These are phyloP conservation scores for Centaurea solstitialis DNA, from an alignment of 129 eudicot genomes.

Conservation along the genomic window DNA sequence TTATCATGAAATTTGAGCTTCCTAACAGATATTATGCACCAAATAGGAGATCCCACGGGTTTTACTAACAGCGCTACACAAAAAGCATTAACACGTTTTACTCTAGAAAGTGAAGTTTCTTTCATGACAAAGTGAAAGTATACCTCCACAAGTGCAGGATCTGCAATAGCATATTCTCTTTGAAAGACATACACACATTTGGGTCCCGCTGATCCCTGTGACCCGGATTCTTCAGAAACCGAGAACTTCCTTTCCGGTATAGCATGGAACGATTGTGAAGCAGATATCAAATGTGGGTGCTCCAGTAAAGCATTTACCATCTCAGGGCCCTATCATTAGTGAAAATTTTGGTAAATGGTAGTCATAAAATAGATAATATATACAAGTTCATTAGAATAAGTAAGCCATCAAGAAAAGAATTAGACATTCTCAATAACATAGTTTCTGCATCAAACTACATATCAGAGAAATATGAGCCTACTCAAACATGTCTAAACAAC, in stretches of 20 bases:
- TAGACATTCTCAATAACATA: neutral
- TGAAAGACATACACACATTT: constrained; percentile 83
- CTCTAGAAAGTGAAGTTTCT: neutral
- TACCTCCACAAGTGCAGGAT: constrained; percentile 75
- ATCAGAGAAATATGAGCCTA: neutral
- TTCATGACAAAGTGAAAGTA: neutral
- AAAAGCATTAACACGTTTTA: neutral
- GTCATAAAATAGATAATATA: neutral
- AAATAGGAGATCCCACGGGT: neutral
- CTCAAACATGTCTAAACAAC: neutral
- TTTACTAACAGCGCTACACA: neutral
- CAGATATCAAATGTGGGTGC: constrained; percentile 73
- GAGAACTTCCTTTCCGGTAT: constrained; percentile 57
- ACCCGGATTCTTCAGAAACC: constrained; percentile 42
- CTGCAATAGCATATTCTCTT: constrained; percentile 89
- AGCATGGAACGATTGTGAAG: constrained; percentile 53
- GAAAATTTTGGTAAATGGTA: neutral
- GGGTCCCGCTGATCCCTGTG: constrained; percentile 28
- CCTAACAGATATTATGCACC: neutral
- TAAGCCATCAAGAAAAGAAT: neutral
- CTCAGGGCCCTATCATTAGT: constrained; percentile 48
- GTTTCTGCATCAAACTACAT: constrained; percentile 4
- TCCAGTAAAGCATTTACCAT: constrained; percentile 63
- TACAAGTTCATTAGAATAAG: neutral
- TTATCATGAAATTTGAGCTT: neutral